Conservation (phyloP, 2,329 filamentous ascomycete species). For the Pestalotiopsis sp. region DNA sequence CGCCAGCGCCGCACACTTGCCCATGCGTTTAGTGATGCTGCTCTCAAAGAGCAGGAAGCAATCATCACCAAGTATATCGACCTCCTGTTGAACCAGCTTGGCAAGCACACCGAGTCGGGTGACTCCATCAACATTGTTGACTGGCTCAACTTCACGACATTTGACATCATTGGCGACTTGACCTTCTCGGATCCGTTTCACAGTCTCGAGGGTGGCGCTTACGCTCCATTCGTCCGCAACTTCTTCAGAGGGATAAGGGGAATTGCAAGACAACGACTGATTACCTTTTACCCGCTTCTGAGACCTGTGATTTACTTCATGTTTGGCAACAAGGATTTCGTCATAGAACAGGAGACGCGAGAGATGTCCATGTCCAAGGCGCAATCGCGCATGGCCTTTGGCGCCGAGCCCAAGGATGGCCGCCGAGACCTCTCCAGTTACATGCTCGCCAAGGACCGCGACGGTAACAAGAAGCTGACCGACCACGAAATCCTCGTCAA, state of each 20-base stretch:
- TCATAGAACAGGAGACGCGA: neutral
- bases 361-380: neutral
- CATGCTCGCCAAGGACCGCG: neutral
- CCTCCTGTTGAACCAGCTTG: conserved; percentile 24
- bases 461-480: neutral
- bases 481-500: neutral
- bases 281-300: neutral
- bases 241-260: neutral
- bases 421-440: neutral
- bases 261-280: neutral
- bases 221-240: neutral
- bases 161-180: neutral
- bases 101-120: conserved; percentile 15
- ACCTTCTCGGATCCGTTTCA: neutral
- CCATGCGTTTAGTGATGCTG: conserved; percentile 31
- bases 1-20: conserved; percentile 25
- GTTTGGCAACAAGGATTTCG: neutral
- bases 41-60: conserved; percentile 35
- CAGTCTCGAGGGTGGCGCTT: neutral
- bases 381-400: neutral
- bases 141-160: neutral
- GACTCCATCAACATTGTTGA: neutral
- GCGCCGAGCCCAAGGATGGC: neutral
- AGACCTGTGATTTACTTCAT: neutral
- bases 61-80: conserved; percentile 32